Percentiles rank a stretch among this genome's conserved stretches.
Conservation (phyloP, 2,329 filamentous ascomycete genomes). For the Ophiostoma sp. region DNA sequence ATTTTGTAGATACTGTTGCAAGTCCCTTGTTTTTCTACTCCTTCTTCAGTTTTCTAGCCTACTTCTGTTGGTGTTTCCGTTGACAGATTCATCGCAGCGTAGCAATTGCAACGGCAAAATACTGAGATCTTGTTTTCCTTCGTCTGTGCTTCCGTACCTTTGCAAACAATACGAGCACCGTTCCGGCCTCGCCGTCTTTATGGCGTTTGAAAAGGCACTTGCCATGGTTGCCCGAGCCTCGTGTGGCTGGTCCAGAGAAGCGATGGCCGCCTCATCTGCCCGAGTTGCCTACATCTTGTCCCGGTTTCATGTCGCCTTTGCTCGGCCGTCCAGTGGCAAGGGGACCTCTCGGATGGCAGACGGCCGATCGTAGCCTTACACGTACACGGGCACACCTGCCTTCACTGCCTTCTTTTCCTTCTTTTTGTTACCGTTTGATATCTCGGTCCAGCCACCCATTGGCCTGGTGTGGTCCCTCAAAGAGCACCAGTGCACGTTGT, state of each 20-base stretch:
- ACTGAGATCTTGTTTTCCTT: not conserved
- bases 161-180: not conserved
- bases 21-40: not conserved
- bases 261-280: not conserved
- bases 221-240: not conserved
- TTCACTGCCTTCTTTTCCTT: not conserved
- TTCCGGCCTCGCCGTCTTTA: not conserved
- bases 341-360: not conserved
- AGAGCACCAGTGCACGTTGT: not conserved
- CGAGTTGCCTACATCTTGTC: not conserved
- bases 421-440: not conserved
- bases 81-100: constrained; percentile 5
- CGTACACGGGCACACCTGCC: not conserved
- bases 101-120: not conserved
- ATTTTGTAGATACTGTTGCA: not conserved
- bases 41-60: not conserved
- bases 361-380: not conserved
- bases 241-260: not conserved
- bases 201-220: not conserved
- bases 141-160: not conserved
- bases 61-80: not conserved
- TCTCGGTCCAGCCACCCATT: not conserved
- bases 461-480: not conserved
- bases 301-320: not conserved
- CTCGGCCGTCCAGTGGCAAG: not conserved